Conservation (phyloP, 352 stramenopile species). For the Thraustochytrium sp. region DNA sequence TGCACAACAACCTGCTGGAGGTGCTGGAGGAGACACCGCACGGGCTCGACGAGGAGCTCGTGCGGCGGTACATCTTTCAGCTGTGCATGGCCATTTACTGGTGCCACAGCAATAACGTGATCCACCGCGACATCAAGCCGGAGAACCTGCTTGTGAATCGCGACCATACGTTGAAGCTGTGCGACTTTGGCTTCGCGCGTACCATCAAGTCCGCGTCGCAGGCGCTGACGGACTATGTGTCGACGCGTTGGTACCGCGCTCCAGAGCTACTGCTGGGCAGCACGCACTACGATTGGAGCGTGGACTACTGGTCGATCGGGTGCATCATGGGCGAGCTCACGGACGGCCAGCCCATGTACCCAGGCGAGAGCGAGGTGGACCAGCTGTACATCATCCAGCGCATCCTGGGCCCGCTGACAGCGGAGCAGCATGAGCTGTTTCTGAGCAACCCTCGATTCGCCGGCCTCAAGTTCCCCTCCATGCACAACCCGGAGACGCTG, state of each 20-base stretch:
- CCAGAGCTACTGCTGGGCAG: constrained; percentile 84
- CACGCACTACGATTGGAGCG: constrained; percentile 79
- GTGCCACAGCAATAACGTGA: constrained; percentile 63
- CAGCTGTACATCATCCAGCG: constrained; percentile 55
- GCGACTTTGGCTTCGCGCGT: constrained; percentile 70
- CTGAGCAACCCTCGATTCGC: constrained; percentile 79
- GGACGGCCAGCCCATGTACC: constrained; percentile 78
- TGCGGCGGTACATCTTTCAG: constrained; percentile 62
- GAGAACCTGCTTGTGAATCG: constrained; percentile 81
- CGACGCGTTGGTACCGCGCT: constrained; percentile 87
- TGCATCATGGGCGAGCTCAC: constrained; percentile 72
- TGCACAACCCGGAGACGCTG: constrained; percentile 80
- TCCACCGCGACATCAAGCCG: constrained; percentile 91
- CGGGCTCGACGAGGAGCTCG: constrained; percentile 59
- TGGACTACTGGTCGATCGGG: constrained; percentile 90
- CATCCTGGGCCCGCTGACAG: constrained; percentile 65
- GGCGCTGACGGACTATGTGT: constrained; percentile 85
- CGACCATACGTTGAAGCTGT: constrained; percentile 63
- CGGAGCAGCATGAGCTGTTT: constrained; percentile 82
- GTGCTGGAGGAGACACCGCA: constrained; percentile 72
- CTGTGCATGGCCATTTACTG: constrained; percentile 62
- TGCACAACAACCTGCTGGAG: constrained; percentile 66
- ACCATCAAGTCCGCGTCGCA: constrained; percentile 46
- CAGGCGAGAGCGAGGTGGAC: constrained; percentile 59
- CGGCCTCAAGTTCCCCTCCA: constrained; percentile 83